A percentile compares a stretch with the other conserved stretches of the same genome.
phyloP scores from a whole-genome alignment of 495 filamentous ascomycete genomes.

The Daldinia caldariorum region DNA sequence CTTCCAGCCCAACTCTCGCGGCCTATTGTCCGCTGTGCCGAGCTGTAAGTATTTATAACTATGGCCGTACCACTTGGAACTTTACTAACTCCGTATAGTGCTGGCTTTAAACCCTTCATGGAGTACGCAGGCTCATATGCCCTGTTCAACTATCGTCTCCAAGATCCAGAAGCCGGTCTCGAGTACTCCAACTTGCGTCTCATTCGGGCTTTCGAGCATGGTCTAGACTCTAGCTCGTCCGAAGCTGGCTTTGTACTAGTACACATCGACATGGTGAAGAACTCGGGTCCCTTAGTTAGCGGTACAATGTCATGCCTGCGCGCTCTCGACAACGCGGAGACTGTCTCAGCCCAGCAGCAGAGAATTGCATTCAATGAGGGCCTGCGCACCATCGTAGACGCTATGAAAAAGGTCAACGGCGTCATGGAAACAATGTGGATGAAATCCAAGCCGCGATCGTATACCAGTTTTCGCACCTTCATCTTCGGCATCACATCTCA shows the following conservation, averaged over 20 bases:
- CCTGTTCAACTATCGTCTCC: constrained; percentile 85
- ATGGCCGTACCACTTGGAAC: not conserved
- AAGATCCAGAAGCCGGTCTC: constrained; percentile 70
- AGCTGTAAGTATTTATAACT: constrained; percentile 67
- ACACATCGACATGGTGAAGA: constrained; percentile 84
- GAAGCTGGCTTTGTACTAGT: constrained; percentile 91
- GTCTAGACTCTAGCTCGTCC: constrained; percentile 83
- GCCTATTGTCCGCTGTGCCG: constrained; percentile 80
- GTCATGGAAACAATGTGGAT: constrained; percentile 92
- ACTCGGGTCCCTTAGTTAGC: constrained; percentile 75
- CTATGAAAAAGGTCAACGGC: constrained; percentile 75
- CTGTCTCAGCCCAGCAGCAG: constrained; percentile 25
- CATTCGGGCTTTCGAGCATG: constrained; percentile 88
- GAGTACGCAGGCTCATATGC: constrained; percentile 93
- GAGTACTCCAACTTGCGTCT: constrained; percentile 82
- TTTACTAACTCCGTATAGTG: constrained; percentile 48
- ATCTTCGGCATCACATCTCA: constrained; percentile 92
- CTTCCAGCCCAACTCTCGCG: constrained; percentile 75
- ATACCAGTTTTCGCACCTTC: constrained; percentile 88
- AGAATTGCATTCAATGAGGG: constrained; percentile 70
- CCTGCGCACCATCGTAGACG: constrained; percentile 66
- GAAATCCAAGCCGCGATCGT: constrained; percentile 78
- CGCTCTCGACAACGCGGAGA: constrained; percentile 57
- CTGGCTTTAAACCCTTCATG: constrained; percentile 88
- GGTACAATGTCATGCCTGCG: constrained; percentile 73